Conservation (phyloP, 208 protist genomes). For the Kentomonas sorsogonicus region DNA sequence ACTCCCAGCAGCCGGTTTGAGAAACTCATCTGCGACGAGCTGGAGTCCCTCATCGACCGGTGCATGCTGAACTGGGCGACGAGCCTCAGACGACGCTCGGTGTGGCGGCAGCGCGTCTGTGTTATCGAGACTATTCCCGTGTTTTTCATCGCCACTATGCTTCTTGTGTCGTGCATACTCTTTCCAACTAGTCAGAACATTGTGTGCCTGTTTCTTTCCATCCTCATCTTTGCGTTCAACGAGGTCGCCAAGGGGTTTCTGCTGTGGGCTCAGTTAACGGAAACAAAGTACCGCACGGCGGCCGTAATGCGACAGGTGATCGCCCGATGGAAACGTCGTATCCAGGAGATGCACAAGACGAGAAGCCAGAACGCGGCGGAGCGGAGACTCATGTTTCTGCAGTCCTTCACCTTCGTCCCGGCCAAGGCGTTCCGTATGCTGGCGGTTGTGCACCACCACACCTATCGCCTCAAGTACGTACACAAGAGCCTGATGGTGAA, state of each 20-base stretch:
- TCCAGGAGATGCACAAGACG: conserved; percentile 34
- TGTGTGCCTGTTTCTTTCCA: conserved; percentile 54
- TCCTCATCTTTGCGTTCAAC: conserved; percentile 53
- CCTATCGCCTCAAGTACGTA: conserved; percentile 64
- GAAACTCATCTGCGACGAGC: conserved; percentile 42
- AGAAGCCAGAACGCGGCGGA: conserved; percentile 48
- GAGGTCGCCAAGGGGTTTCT: conserved; percentile 61
- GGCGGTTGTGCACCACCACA: conserved; percentile 54
- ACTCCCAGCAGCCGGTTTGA: conserved; percentile 69
- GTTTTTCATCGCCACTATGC: conserved; percentile 62
- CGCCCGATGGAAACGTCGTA: conserved; percentile 44
- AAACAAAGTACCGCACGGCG: conserved; percentile 63
- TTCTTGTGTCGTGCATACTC: conserved; percentile 54
- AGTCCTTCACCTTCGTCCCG: conserved; percentile 58
- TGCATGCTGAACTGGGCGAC: conserved; percentile 29
- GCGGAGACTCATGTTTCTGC: conserved; percentile 52
- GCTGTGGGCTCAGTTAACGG: conserved; percentile 69
- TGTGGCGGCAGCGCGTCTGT: no score
- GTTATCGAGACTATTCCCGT: no score
- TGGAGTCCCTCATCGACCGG: conserved; percentile 42
- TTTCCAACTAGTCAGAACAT: conserved; percentile 42
- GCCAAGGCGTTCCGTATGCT: conserved; percentile 73
- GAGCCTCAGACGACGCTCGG: no score
- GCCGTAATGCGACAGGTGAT: conserved; percentile 58
- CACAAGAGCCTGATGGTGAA: conserved; percentile 73